phyloP scores from a whole-genome alignment of 495 filamentous ascomycete genomes.

The Trypethelium eluteriae region DNA sequence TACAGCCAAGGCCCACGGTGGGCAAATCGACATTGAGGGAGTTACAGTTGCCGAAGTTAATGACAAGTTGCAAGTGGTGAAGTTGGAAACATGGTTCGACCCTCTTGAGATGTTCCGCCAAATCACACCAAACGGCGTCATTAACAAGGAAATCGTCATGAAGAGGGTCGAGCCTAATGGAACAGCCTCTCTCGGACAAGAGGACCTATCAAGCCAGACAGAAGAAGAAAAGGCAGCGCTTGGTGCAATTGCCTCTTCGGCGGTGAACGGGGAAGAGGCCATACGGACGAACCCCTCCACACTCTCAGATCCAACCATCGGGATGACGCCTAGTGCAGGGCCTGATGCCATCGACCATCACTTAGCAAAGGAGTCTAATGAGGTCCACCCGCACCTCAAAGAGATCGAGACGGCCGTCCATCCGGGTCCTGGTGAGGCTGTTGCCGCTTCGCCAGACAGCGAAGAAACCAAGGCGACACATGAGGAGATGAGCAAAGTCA shows the following conservation, averaged over 20 bases:
- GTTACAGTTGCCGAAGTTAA: constrained; percentile 54
- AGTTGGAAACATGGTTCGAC: constrained; percentile 56
- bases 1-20: constrained; percentile 47
- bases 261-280: constrained; percentile 22
- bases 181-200: neutral
- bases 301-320: constrained; percentile 10
- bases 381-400: constrained; percentile 26
- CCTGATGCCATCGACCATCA: constrained; percentile 24
- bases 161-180: constrained; percentile 18
- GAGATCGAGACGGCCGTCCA: constrained; percentile 25
- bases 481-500: constrained; percentile 34
- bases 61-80: constrained; percentile 48
- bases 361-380: constrained; percentile 20
- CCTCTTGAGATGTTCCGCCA: constrained; percentile 60
- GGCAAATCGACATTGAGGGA: constrained; percentile 46
- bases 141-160: constrained; percentile 34
- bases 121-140: constrained; percentile 44
- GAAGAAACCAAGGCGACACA: constrained; percentile 28
- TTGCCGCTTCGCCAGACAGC: constrained; percentile 19
- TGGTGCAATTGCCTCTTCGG: constrained; percentile 20
- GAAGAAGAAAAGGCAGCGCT: constrained; percentile 8
- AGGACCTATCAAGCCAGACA: neutral
- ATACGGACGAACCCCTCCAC: constrained; percentile 11
- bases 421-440: constrained; percentile 26
- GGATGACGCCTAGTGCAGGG: constrained; percentile 3